These are phyloP conservation scores for Gautieria morchelliformis DNA, from an alignment of 768 basidiomycete species.

Conservation along the genomic window DNA sequence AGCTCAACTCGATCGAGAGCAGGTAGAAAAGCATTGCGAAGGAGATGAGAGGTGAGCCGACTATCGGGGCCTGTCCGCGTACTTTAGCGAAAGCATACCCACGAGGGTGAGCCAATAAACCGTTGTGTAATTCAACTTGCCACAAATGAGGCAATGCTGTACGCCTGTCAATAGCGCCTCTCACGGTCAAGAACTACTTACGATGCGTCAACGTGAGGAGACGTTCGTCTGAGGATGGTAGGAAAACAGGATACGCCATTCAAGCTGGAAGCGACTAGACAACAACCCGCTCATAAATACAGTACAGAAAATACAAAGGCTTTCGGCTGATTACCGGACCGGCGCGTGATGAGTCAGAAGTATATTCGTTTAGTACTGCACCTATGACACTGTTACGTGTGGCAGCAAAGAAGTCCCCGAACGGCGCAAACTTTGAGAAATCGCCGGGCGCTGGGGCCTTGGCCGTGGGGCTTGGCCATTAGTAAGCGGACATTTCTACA, in stretches of 20 bases:
- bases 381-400: too few relatives aligned
- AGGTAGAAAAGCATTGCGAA: slow-evolving; percentile 8
- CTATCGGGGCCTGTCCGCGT: slow-evolving; percentile 3
- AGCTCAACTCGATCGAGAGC: slow-evolving; percentile 13
- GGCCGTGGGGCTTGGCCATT: too few relatives aligned
- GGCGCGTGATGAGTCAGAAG: too few relatives aligned
- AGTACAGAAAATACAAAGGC: too few relatives aligned
- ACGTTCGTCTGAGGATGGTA: background rate
- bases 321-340: too few relatives aligned
- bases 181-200: background rate
- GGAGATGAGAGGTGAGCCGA: slow-evolving; percentile 8
- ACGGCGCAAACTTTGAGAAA: too few relatives aligned
- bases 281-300: too few relatives aligned
- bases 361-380: too few relatives aligned
- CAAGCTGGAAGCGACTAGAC: background rate
- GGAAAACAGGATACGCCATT: background rate
- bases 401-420: too few relatives aligned
- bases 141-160: slow-evolving; percentile 6
- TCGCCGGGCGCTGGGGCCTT: too few relatives aligned
- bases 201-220: background rate
- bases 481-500: too few relatives aligned
- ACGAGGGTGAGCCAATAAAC: background rate
- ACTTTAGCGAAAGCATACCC: too few relatives aligned
- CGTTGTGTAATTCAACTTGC: slow-evolving; percentile 14
- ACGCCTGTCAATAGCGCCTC: background rate